Base-by-base conservation (phyloP, 1,284 basidiomycete species). In the Pyrrhoderma noxium region DNA sequence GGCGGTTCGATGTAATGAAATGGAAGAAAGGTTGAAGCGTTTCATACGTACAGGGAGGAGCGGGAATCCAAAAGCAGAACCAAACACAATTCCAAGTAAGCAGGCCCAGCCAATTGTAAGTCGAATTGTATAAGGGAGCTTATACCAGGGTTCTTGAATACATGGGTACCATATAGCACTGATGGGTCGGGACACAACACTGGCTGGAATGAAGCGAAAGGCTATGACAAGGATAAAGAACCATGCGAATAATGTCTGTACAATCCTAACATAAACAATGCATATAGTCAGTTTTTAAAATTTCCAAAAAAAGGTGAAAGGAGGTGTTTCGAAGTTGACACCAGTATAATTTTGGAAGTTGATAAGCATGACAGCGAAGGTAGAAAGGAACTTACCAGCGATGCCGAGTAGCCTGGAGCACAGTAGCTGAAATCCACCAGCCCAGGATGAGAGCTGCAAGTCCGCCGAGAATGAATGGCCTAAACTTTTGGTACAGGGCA, bases 231-330 rank as follows among this genome's bases (percentile, higher is more conserved):
- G 56, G 57, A 89, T 70, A 69, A 89, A 89, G 50, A 79, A 79
- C 89, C 88, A 91, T 2, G 88, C 84, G 60, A 82, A 85, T 41
- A 89, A 45, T 0, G 86, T 85, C 65, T 89, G 85, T 5, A 85
- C 82, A 56, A 90, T 77, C 85, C 85, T 82, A 45, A 11, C n/a
- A n/a, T 31, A 31, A 11, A 31, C 7, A 31, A 31, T 11, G 27
- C 27, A 31, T 31, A 19, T 49, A 43, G 25, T 40, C n/a, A 18
- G 38, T 31, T n/a, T n/a, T n/a, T n/a, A n/a, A n/a, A n/a, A n/a
- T n/a, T n/a, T n/a, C n/a, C n/a, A n/a, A n/a, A n/a, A n/a, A n/a
- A n/a, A n/a, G n/a, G n/a, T n/a, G n/a, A n/a, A n/a, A n/a, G n/a
- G n/a, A n/a, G n/a, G n/a, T n/a, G n/a, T n/a, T n/a, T n/a, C n/a